phyloP scores from a whole-genome alignment of 2,329 filamentous ascomycete species.

The Mollisia scopiformis region DNA sequence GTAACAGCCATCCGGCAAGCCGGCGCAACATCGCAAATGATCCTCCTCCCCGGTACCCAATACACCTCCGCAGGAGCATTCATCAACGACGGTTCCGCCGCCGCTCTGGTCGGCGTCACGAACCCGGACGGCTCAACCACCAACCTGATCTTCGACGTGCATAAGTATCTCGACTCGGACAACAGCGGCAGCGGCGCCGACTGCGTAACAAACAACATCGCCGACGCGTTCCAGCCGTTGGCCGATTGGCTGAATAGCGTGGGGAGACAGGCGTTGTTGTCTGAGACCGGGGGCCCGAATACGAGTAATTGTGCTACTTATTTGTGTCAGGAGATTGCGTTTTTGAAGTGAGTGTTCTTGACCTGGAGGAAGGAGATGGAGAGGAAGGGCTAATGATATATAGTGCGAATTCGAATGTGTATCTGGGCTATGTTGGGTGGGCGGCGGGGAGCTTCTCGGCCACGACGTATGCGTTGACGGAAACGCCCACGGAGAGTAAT shows the following conservation, averaged over 20 bases:
- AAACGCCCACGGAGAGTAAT: constrained; percentile 22
- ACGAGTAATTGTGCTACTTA: constrained; percentile 32
- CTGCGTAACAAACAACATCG: constrained; percentile 57
- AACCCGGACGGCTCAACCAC: constrained; percentile 60
- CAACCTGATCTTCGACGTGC: constrained; percentile 58
- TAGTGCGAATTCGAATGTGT: constrained; percentile 40
- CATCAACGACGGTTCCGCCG: constrained; percentile 51
- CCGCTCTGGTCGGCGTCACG: constrained; percentile 52
- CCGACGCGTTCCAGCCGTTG: constrained; percentile 47
- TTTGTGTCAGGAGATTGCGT: constrained; percentile 38
- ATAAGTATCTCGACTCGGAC: constrained; percentile 64
- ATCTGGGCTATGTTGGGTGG: constrained; percentile 42
- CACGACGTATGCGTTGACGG: constrained; percentile 24
- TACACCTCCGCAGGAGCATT: constrained; percentile 45
- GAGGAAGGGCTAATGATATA: neutral
- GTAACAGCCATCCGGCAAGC: constrained; percentile 67
- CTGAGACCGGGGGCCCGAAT: constrained; percentile 51
- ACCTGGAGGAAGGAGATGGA: neutral
- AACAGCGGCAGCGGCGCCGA: constrained; percentile 54
- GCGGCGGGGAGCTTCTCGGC: constrained; percentile 38
- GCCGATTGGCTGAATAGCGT: constrained; percentile 45
- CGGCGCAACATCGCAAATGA: constrained; percentile 63
- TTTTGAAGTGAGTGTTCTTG: constrained; percentile 32
- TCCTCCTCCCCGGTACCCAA: constrained; percentile 62
- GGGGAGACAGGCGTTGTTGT: constrained; percentile 51